Conservation (phyloP, 208 protist species). For the Leishmania turanica region DNA sequence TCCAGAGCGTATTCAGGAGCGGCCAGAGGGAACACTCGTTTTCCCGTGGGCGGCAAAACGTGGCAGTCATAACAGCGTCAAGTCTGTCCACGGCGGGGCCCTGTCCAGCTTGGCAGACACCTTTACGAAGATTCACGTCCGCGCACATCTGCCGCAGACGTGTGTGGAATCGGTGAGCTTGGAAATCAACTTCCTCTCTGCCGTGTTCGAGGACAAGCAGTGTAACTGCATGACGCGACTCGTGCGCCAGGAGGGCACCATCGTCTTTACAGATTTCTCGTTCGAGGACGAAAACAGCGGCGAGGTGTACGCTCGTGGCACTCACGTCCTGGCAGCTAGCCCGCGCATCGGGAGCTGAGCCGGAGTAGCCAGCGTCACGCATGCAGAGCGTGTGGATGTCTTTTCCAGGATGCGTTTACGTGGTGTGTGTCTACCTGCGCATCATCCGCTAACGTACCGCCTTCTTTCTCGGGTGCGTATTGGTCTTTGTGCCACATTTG, state of each 20-base stretch:
- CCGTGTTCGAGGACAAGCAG: conserved; percentile 66
- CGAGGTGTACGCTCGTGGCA: conserved; percentile 75
- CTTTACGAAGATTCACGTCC: conserved; percentile 81
- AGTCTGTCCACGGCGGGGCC: conserved; percentile 84
- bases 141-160: conserved; percentile 27
- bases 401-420: not conserved
- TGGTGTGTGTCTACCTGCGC: not conserved
- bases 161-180: conserved; percentile 63
- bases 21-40: conserved; percentile 42
- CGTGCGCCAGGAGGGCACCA: conserved; percentile 35
- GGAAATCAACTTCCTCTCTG: conserved; percentile 81
- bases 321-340: conserved; percentile 51
- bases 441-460: not conserved
- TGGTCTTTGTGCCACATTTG: not conserved
- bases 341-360: not conserved
- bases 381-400: too few relatives aligned
- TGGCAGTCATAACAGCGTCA: conserved; percentile 72
- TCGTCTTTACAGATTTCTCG: conserved; percentile 75
- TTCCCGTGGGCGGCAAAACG: conserved; percentile 69
- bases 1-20: conserved; percentile 42
- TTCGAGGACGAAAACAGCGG: conserved; percentile 66
- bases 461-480: not conserved
- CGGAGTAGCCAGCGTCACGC: not conserved
- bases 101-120: conserved; percentile 80
- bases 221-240: conserved; percentile 78